Evolutionary conservation across 2,329 filamentous ascomycete genomes (phyloP).

Genomic region (Fusarium torreyae): DNA sequence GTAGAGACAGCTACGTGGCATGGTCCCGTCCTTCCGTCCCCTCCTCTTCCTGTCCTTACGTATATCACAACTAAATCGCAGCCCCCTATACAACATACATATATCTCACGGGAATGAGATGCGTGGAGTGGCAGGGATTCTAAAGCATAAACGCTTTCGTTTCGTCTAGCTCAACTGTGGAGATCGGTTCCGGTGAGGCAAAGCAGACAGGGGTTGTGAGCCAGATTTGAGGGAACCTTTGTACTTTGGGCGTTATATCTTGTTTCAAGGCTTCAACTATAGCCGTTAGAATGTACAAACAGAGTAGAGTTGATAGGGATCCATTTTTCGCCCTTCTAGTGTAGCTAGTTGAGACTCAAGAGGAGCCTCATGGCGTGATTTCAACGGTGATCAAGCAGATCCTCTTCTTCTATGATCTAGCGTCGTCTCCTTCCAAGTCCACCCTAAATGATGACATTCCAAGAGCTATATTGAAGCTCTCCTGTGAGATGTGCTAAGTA

Average conservation of each 20-base stretch:
- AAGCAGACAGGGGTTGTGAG: slow-evolving; percentile 35
- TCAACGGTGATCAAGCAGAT: slow-evolving; percentile 42
- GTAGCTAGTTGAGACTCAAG: slow-evolving; percentile 30
- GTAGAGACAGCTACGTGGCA: slow-evolving; percentile 42
- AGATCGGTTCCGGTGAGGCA: slow-evolving; percentile 43
- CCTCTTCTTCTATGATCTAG: slow-evolving; percentile 41
- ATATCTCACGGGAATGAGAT: slow-evolving; percentile 32
- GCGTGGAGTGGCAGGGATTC: slow-evolving; percentile 34
- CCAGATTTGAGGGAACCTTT: slow-evolving; percentile 43
- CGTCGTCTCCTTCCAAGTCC: slow-evolving; percentile 30
- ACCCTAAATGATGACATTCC: slow-evolving; percentile 28
- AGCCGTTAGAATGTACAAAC: slow-evolving; percentile 14
- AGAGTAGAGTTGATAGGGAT: slow-evolving; percentile 21
- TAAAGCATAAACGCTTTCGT: slow-evolving; percentile 40
- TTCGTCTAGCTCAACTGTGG: slow-evolving; percentile 45
- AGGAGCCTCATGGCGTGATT: slow-evolving; percentile 45
- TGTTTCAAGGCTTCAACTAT: slow-evolving; percentile 41
- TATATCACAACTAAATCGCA: slow-evolving; percentile 38
- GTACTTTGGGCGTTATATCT: slow-evolving; percentile 33
- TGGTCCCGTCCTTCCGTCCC: slow-evolving; percentile 25
- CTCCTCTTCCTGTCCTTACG: slow-evolving; percentile 21
- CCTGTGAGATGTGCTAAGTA: slow-evolving; percentile 9
- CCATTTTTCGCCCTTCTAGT: slow-evolving; percentile 34
- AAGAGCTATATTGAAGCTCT: slow-evolving; percentile 13
- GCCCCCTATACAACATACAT: slow-evolving; percentile 21